Conservation (phyloP, 345 rosid species). For the Toxicodendron radicans region DNA sequence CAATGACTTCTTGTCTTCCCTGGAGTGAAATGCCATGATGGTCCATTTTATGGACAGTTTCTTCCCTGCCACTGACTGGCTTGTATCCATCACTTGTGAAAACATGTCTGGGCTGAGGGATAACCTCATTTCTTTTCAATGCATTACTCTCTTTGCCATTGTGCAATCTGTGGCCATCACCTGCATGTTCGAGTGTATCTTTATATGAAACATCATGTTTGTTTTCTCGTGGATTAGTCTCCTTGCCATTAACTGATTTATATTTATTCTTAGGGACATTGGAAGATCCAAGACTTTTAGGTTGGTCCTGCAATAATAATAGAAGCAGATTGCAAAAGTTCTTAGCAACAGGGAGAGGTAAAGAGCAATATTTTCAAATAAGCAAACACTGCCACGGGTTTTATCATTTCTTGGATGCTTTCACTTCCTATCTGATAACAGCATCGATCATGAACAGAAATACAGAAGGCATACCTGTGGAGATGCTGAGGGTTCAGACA, state of each 20-base stretch:
- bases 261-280: slow-evolving; percentile 30
- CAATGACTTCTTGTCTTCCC: slow-evolving; percentile 39
- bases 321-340: slow-evolving; percentile 15
- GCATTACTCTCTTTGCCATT: slow-evolving; percentile 32
- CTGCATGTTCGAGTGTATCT: slow-evolving; percentile 23
- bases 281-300: slow-evolving; percentile 31
- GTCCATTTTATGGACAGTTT: slow-evolving; percentile 30
- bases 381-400: neutral
- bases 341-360: neutral
- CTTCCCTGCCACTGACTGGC: slow-evolving; percentile 28
- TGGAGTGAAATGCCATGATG: slow-evolving; percentile 25
- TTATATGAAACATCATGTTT: slow-evolving; percentile 26
- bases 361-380: neutral
- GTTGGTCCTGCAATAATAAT: slow-evolving; percentile 46
- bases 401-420: neutral
- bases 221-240: slow-evolving; percentile 27
- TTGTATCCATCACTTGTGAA: slow-evolving; percentile 31
- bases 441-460: slow-evolving; percentile 9
- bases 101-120: slow-evolving; percentile 35
- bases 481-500: slow-evolving; percentile 37
- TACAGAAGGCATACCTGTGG: slow-evolving; percentile 43
- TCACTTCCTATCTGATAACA: neutral
- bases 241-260: slow-evolving; percentile 37
- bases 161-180: slow-evolving; percentile 30
- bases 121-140: slow-evolving; percentile 27